A percentile compares a stretch with the other conserved stretches of the same genome.
Conservation (phyloP, 345 rosid species). For the Conringia planisiliqua region DNA sequence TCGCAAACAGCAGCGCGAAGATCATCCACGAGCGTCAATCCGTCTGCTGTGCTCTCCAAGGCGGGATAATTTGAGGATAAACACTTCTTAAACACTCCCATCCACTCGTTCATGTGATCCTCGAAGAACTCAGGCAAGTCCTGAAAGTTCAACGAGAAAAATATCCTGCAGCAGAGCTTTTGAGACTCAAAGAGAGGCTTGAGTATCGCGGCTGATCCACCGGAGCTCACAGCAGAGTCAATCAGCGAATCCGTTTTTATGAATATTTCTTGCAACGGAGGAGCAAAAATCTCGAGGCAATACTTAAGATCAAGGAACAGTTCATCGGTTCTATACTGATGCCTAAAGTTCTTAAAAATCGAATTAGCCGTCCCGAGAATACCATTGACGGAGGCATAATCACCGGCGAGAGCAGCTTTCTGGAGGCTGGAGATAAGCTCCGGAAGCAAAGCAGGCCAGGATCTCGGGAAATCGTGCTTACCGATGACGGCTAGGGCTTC, state of each 20-base stretch:
- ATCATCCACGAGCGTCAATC: constrained; percentile 57
- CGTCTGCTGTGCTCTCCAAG: constrained; percentile 55
- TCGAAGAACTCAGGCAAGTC: constrained; percentile 94
- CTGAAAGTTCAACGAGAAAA: constrained; percentile 80
- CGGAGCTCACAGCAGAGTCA: constrained; percentile 51
- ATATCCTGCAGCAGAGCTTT: constrained; percentile 81
- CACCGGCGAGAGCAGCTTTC: constrained; percentile 42
- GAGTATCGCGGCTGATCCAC: constrained; percentile 44
- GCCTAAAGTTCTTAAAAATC: constrained; percentile 79
- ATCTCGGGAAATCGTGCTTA: constrained; percentile 84
- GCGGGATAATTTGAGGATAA: constrained; percentile 54
- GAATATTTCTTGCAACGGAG: constrained; percentile 68
- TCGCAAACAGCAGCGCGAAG: constrained; percentile 89
- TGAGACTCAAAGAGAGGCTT: constrained; percentile 77
- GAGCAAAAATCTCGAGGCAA: constrained; percentile 67
- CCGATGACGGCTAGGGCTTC: constrained; percentile 90
- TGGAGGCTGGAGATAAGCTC: constrained; percentile 67
- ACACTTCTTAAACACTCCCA: constrained; percentile 81
- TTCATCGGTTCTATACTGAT: constrained; percentile 77
- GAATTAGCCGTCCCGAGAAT: constrained; percentile 90
- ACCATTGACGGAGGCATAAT: constrained; percentile 74
- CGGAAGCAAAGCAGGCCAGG: constrained; percentile 81
- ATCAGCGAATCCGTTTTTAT: constrained; percentile 59
- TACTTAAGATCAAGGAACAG: constrained; percentile 77
- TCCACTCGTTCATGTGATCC: constrained; percentile 96